Conservation (phyloP, 2,329 filamentous ascomycete species). For the Scedosporium apiospermum region DNA sequence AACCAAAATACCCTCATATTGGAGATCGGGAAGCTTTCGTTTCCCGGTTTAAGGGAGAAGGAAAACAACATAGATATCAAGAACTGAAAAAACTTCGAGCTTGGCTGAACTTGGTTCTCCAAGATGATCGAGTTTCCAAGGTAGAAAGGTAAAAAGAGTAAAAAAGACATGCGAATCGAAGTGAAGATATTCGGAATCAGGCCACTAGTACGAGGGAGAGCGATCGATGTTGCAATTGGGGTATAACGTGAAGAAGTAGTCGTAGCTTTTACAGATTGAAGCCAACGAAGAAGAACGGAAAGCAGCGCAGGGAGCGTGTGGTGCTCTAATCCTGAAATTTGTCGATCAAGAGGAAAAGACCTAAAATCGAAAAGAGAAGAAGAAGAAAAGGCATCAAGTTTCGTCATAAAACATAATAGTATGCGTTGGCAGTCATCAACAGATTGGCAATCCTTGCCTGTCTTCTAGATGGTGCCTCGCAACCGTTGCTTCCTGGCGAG, state of each 20-base stretch:
- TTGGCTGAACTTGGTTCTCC: background rate
- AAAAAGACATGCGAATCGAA: slow-evolving; percentile 1
- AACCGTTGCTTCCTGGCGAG: slow-evolving; percentile 60
- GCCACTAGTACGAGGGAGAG: background rate
- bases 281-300: background rate
- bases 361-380: background rate
- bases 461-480: slow-evolving; percentile 35
- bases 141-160: slow-evolving; percentile 3
- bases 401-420: background rate
- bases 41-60: no score
- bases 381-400: background rate
- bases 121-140: background rate
- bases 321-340: background rate
- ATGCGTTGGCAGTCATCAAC: background rate
- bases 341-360: background rate
- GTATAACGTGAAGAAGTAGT: background rate
- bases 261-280: background rate
- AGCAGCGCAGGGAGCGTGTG: background rate
- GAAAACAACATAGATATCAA: no score
- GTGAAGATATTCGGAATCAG: background rate
- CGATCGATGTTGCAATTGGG: background rate
- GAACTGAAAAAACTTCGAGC: no score
- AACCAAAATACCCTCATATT: no score
- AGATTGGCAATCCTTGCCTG: background rate
- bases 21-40: no score